Evolutionary conservation across 2,329 filamentous ascomycete species (phyloP), one percentile per base, ranked within the genome.

Genomic region (Cladosporium oxysporum): DNA sequence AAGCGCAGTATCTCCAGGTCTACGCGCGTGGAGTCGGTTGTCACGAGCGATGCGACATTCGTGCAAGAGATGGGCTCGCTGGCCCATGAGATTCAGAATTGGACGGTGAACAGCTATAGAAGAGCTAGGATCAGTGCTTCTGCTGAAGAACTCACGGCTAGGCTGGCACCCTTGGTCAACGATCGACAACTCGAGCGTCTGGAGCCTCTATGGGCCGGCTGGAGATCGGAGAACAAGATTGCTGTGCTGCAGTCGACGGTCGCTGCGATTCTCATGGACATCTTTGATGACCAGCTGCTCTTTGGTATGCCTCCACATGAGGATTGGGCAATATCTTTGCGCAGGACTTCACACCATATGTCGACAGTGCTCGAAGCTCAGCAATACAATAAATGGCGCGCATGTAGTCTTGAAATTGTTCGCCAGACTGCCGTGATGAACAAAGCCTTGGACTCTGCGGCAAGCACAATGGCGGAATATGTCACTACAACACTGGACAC

Each of bases 1-100:
- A 92, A 92, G 81, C 87, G 88, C 71, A 91, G 86, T 80, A 89
- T 92, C 66, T 90, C 89, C 71, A 86, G 84, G 26, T 87, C 85
- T 68, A 90, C 89, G 11, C 81, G 88, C 35, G 81, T 83, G 59
- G 86, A 87, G 33, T 85, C 85, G 26, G 85, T 88, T 68, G 77
- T 81, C 55, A 88, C 87, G 68, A 21, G 53, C 8, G 90, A 92
- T 72, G 87, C 90, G 75, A 86, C 87, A 12, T 85, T 92, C 73
- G 84, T 81, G 2, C 86, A 90, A 60, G 82, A 83, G 11, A 86
- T 90, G 81, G 69, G 69, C 59, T 82, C 84, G 66, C 75, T 92
- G 57, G 85, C 86, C 23, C 89, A 91, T 71, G 85, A 88, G 28
- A 77, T 91, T 70, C 89, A 91, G 78, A 91, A 92, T 71, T 92